These are phyloP conservation scores for Phaeosphaeria sp. DNA, from an alignment of 2,329 filamentous ascomycete species.

Conservation along the genomic window DNA sequence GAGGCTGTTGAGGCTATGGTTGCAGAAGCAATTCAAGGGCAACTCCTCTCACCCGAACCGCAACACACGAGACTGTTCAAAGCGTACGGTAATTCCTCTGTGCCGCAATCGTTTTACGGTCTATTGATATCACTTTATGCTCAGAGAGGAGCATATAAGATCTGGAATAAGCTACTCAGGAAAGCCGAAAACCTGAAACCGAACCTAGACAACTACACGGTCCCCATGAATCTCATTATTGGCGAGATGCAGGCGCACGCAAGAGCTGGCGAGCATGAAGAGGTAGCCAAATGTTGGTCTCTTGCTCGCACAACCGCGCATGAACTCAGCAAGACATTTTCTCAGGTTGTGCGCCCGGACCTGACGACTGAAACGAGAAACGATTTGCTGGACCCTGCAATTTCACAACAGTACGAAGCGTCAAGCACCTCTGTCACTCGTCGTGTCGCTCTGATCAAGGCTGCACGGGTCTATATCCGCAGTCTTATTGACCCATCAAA, in stretches of 20 bases:
- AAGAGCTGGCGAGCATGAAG: slow-evolving; percentile 62
- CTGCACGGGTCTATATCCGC: slow-evolving; percentile 60
- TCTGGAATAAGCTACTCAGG: slow-evolving; percentile 40
- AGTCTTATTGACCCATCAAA: slow-evolving; percentile 62
- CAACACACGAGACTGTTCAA: slow-evolving; percentile 27
- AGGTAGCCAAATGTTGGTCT: slow-evolving; percentile 72
- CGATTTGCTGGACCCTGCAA: slow-evolving; percentile 28
- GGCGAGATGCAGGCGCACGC: slow-evolving; percentile 72
- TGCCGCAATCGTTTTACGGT: slow-evolving; percentile 60
- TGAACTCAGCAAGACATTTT: slow-evolving; percentile 44
- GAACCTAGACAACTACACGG: slow-evolving; percentile 19
- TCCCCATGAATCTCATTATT: slow-evolving; percentile 50
- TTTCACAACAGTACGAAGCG: slow-evolving; percentile 24
- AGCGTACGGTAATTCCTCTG: slow-evolving; percentile 47
- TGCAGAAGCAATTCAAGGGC: slow-evolving; percentile 30
- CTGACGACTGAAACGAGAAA: slow-evolving; percentile 12
- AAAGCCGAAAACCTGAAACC: slow-evolving; percentile 24
- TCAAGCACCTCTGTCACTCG: slow-evolving; percentile 43
- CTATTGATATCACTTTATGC: slow-evolving; percentile 64
- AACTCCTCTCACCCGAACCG: slow-evolving; percentile 36
- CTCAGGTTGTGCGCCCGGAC: slow-evolving; percentile 45
- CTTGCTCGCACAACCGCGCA: slow-evolving; percentile 63
- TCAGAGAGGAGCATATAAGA: slow-evolving; percentile 52
- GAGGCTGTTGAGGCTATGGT: slow-evolving; percentile 35
- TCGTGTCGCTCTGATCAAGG: slow-evolving; percentile 57